A percentile compares a stretch with the other conserved stretches of the same genome.
These are phyloP conservation scores for Solanum hybrid DNA, from an alignment of 305 asterid species.

Conservation along the genomic window DNA sequence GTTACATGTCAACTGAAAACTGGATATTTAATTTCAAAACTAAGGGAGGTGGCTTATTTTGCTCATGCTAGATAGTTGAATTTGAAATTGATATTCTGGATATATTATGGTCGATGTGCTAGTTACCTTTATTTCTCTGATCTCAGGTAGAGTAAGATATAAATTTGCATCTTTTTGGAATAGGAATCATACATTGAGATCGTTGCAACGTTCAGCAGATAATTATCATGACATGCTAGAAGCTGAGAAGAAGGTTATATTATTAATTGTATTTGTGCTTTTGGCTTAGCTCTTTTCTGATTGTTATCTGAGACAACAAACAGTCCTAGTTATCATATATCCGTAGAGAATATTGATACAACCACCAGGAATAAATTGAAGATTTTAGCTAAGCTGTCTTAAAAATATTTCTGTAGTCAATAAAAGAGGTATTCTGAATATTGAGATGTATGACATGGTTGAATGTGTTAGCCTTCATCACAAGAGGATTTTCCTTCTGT, in stretches of 20 bases:
- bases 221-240: constrained; percentile 52
- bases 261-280: constrained; percentile 10
- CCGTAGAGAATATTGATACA: not conserved
- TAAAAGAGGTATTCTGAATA: not conserved
- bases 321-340: not conserved
- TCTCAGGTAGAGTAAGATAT: constrained; percentile 89
- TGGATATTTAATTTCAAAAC: not conserved
- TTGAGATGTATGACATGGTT: not conserved
- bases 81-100: not conserved
- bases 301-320: not conserved
- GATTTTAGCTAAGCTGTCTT: not conserved
- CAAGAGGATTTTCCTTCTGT: not conserved
- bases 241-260: constrained; percentile 75
- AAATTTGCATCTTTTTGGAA: constrained; percentile 99
- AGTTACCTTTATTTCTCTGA: not conserved
- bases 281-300: not conserved
- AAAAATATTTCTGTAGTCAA: not conserved
- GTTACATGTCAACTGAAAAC: not conserved
- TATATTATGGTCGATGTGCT: not conserved
- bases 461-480: not conserved
- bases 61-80: not conserved
- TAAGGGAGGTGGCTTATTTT: not conserved
- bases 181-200: constrained; percentile 71
- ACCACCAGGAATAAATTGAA: not conserved
- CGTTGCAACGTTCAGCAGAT: constrained; percentile 56